Conservation (phyloP, 805 yeast genomes). For the Starmerella floricola region DNA sequence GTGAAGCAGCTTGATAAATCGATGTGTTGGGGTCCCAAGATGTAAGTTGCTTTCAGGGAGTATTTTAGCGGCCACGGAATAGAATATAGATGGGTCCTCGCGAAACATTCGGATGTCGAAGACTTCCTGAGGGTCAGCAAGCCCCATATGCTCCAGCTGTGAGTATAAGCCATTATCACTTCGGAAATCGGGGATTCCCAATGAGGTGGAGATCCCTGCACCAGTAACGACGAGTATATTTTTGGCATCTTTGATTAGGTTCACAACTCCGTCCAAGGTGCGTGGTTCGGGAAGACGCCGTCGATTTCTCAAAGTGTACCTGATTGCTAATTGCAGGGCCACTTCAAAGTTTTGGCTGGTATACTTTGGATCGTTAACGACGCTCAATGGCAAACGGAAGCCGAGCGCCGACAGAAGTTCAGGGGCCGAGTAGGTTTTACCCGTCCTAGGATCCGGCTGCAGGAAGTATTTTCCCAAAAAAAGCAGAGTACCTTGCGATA, state of each 20-base stretch:
- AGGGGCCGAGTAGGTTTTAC: slow-evolving; percentile 39
- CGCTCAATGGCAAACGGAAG: slow-evolving; percentile 32
- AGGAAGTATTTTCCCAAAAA: slow-evolving; percentile 56
- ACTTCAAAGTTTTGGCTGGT: slow-evolving; percentile 17
- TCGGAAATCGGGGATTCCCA: slow-evolving; percentile 88
- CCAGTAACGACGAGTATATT: slow-evolving; percentile 72
- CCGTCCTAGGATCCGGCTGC: slow-evolving; percentile 31
- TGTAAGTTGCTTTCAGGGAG: slow-evolving; percentile 48
- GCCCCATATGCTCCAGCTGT: slow-evolving; percentile 50
- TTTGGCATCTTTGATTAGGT: slow-evolving; percentile 41
- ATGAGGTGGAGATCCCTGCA: slow-evolving; percentile 81
- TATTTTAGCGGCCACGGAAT: slow-evolving; percentile 74
- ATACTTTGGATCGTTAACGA: slow-evolving; percentile 14
- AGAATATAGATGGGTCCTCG: slow-evolving; percentile 67
- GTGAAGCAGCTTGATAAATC: slow-evolving; percentile 59
- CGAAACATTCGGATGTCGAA: slow-evolving; percentile 62
- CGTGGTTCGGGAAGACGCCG: slow-evolving; percentile 21
- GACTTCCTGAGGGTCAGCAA: slow-evolving; percentile 83
- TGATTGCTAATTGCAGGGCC: slow-evolving; percentile 22
- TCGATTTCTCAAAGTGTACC: slow-evolving; percentile 17
- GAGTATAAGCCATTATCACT: slow-evolving; percentile 79
- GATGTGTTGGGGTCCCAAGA: slow-evolving; percentile 61
- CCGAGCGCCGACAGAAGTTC: slow-evolving; percentile 53
- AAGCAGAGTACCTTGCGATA: slow-evolving; percentile 44
- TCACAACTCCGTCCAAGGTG: slow-evolving; percentile 47